Conservation (phyloP, 768 basidiomycete species). For the Paxillus rubicundulus region DNA sequence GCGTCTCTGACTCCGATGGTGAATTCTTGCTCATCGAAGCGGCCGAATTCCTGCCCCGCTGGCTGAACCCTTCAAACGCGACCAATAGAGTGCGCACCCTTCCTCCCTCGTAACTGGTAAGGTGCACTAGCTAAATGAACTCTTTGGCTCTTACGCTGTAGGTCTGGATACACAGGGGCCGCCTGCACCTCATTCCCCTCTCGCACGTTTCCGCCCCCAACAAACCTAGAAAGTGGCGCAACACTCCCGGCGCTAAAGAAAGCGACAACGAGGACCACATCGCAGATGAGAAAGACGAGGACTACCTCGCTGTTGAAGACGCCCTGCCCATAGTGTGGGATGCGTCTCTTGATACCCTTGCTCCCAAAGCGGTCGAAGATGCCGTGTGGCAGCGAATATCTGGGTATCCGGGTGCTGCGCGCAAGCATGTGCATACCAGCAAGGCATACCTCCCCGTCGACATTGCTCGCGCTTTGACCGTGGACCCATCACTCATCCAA, state of each 20-base stretch:
- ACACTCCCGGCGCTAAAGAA: constrained; percentile 39
- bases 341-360: constrained; percentile 50
- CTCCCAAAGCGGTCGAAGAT: constrained; percentile 58
- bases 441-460: constrained; percentile 79
- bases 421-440: constrained; percentile 70
- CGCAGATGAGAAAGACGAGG: constrained; percentile 41
- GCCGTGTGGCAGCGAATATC: constrained; percentile 69
- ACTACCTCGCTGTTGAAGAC: constrained; percentile 57
- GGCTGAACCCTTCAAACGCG: constrained; percentile 90
- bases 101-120: constrained; percentile 30
- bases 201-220: constrained; percentile 65
- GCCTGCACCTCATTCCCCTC: constrained; percentile 85
- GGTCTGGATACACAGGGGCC: constrained; percentile 88
- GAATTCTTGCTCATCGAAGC: constrained; percentile 97
- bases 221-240: constrained; percentile 50
- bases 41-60: constrained; percentile 81
- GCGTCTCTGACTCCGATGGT: constrained; percentile 85
- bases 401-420: constrained; percentile 70
- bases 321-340: constrained; percentile 65
- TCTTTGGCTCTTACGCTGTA: constrained; percentile 37
- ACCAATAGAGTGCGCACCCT: constrained; percentile 80
- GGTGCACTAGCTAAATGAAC: constrained; percentile 31
- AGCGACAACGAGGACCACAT: constrained; percentile 52
- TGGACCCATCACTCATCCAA: constrained; percentile 70
- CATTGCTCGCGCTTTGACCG: constrained; percentile 68